Conservation (phyloP, 345 rosid species). For the Capsella bursapastoris region DNA sequence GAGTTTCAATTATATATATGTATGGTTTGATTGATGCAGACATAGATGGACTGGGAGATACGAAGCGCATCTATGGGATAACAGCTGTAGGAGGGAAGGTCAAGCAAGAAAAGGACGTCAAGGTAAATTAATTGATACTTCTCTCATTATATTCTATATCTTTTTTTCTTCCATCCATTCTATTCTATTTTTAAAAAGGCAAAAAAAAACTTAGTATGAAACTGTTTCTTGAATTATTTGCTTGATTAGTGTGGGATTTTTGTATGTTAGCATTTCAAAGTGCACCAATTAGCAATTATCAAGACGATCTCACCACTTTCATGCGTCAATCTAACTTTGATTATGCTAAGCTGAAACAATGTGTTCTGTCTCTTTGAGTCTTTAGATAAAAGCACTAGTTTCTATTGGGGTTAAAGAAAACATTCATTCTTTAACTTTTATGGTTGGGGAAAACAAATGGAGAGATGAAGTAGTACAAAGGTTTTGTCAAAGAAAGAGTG, state of each 20-base stretch:
- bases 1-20: neutral
- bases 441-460: conserved; percentile 8
- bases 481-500: conserved; percentile 24
- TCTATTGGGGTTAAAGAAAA: neutral
- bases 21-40: conserved; percentile 48
- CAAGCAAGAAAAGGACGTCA: conserved; percentile 99
- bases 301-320: neutral
- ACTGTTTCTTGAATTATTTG: conserved; percentile 3
- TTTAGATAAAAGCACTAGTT: neutral
- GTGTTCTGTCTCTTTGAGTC: neutral
- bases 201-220: neutral
- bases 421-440: neutral
- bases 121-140: conserved; percentile 49
- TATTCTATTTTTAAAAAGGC: too few species aligned
- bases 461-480: neutral
- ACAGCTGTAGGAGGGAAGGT: conserved; percentile 97
- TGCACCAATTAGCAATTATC: neutral
- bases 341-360: neutral
- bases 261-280: neutral
- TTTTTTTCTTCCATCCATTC: too few species aligned
- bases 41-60: conserved; percentile 98
- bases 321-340: neutral
- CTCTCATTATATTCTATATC: too few species aligned
- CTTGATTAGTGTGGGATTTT: neutral
- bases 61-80: conserved; percentile 99